Evolutionary conservation across 2,329 filamentous ascomycete species (phyloP), one percentile per base, ranked within the genome.

Genomic region (Apiospora phragmitis): DNA sequence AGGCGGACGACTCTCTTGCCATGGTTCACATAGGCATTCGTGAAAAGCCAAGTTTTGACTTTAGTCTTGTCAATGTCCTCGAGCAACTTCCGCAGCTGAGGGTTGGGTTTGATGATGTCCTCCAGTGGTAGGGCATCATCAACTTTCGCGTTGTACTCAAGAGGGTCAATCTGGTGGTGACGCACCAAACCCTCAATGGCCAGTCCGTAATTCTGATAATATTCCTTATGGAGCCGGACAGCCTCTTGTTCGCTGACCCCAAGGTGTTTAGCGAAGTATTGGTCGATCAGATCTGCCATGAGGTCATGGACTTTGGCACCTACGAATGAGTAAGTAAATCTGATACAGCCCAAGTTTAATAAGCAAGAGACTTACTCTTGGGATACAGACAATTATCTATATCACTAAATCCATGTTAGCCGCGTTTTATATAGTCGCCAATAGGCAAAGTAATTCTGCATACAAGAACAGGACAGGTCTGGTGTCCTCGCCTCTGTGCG

Each of bases 321-420:
- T 92, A 72, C 12, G 70, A 12, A 24, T 24, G 59, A 11, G 24
- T 73, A 77, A 72, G 79, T 76, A 32, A 38, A 38, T 41, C 5
- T 35, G 24, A 38, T 38, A 47, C 12, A 1, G 43, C 4, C n/a
- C 67, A 65, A 16, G 67, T 59, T 65, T 70, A 72, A 66, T 72
- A 42, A 24, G 26, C 70, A 26, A 18, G 16, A 38, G 29, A 80
- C 88, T 82, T 79, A 94, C 93, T 95, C 82, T 92, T 94, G 0
- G 95, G 91, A 78, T 98, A 98, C 70, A 98, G 89, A 83, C 97
- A 99, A 79, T 99, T 99, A 86, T 99, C 96, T 79, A 99, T 98
- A 80, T 99, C 96, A 79, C 98, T 98, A 38, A 38, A n/a, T 62
- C 3, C 18, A 38, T 62, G 55, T 62, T 38, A 62, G 55, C n/a